These are phyloP conservation scores for Xylaria sp. DNA, from an alignment of 2,329 filamentous ascomycete genomes.

Conservation along the genomic window DNA sequence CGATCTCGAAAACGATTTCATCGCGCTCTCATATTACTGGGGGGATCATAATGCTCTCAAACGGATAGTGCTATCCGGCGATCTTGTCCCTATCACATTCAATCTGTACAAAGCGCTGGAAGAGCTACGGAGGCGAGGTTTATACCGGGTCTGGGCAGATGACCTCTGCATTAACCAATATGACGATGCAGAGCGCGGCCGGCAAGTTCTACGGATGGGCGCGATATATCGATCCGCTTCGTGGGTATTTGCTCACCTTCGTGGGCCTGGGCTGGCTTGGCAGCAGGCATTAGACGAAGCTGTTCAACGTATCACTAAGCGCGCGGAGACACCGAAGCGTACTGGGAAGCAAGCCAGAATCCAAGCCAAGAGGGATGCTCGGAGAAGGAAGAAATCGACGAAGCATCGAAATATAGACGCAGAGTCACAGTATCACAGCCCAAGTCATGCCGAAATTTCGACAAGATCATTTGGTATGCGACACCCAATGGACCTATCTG, in stretches of 20 bases:
- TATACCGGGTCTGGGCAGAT: conserved; percentile 34
- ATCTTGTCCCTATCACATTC: conserved; percentile 28
- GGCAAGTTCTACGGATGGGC: conserved; percentile 34
- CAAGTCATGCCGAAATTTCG: conserved; percentile 8
- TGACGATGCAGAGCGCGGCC: conserved; percentile 32
- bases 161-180: conserved; percentile 36
- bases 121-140: conserved; percentile 26
- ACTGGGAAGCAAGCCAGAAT: conserved; percentile 6
- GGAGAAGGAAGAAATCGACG: conserved; percentile 18
- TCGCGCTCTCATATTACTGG: conserved; percentile 36
- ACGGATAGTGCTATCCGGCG: conserved; percentile 25
- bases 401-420: background rate
- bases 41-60: conserved; percentile 27
- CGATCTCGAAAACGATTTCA: conserved; percentile 31
- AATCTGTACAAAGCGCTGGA: conserved; percentile 33
- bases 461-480: background rate
- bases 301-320: conserved; percentile 19
- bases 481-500: conserved; percentile 25
- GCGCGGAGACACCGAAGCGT: conserved; percentile 6
- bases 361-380: conserved; percentile 21
- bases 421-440: background rate
- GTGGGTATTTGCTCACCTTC: conserved; percentile 31
- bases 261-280: conserved; percentile 10
- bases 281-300: conserved; percentile 22
- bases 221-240: conserved; percentile 33